These are phyloP conservation scores for Phytophthora sansomeana DNA, from an alignment of 352 stramenopile species.

Conservation along the genomic window DNA sequence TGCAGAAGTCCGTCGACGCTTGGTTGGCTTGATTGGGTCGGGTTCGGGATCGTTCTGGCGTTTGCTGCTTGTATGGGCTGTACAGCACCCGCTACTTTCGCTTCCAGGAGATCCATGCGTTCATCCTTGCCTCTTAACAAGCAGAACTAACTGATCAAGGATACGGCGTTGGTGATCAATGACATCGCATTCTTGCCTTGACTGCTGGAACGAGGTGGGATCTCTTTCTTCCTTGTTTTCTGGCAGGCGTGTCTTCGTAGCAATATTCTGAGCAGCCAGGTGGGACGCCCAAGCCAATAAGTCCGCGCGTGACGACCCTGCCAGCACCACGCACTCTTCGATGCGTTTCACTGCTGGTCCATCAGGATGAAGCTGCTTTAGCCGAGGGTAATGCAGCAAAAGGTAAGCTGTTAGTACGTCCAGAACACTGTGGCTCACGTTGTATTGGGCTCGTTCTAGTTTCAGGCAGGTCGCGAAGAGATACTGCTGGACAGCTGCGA, in stretches of 20 bases:
- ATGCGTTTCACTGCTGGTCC: not conserved
- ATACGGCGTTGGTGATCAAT: constrained; percentile 17
- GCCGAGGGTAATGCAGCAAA: not conserved
- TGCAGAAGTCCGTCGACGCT: not conserved
- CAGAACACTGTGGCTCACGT: not conserved
- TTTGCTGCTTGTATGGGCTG: constrained; percentile 11
- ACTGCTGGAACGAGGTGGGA: not conserved
- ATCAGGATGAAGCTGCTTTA: not conserved
- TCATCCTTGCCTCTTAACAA: constrained; percentile 17
- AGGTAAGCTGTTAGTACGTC: not conserved
- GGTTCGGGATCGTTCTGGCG: too few species aligned
- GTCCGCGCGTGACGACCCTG: not conserved
- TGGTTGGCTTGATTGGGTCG: constrained; percentile 13
- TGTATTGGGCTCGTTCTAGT: not conserved
- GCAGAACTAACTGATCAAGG: constrained; percentile 16
- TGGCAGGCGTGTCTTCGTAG: too few species aligned
- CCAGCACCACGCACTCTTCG: too few species aligned
- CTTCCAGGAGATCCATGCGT: constrained; percentile 13
- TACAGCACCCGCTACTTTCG: constrained; percentile 1
- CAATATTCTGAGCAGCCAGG: not conserved
- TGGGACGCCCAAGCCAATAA: not conserved
- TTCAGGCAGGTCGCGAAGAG: not conserved
- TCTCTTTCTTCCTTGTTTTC: too few species aligned
- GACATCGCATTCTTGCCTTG: not conserved
- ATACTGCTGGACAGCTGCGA: not conserved